Base-by-base conservation (phyloP, 768 basidiomycete genomes). In the Pleurotus djamor region DNA sequence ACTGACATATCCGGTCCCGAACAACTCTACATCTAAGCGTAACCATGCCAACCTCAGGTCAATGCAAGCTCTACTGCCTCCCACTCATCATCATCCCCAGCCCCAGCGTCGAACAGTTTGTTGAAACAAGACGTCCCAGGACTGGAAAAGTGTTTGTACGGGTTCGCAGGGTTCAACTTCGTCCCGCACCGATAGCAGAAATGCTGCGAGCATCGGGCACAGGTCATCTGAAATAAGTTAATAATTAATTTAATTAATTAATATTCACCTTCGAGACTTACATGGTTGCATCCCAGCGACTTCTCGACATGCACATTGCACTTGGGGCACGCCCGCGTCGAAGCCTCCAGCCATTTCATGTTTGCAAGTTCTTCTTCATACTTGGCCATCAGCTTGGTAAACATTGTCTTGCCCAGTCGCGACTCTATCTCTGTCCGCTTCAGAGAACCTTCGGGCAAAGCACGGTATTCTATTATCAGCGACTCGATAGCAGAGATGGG, bases 281-380 rank as follows among this genome's bases (percentile, higher is more conserved):
- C 93, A 74, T 96, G 94, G 71, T 96, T 96, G 73, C 94, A 96
- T 1, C 94, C 94, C 60, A 80, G 64, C 14, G 79, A 82, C 73
- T 92, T 92, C 73, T 92, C 89, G 9, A 94, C 88, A 60, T 82
- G 77, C 12, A 91, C 80, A 4, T 73, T 64, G 72, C 94, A 96
- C 4, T 85, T 85, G 4, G 93, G 90, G 68, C 91, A 92, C 16
- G 77, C 75, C 71, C 80, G 88, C 9, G 94, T 91, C 44, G 82
- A 84, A 36, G 74, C 67, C 33, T 85, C 79, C 32, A 96, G 76
- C 91, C 91, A 96, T 64, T 82, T 74, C 64, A 77, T 79, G 71
- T 91, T 94, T 63, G 84, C 81, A 69, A 84, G 79, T 35, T 93
- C 92, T 69, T 96, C 92, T 64, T 87, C 69, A 61, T 87, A 87